Conservation (phyloP, 441 rosid genomes). For the Eugenia klotzschiana region DNA sequence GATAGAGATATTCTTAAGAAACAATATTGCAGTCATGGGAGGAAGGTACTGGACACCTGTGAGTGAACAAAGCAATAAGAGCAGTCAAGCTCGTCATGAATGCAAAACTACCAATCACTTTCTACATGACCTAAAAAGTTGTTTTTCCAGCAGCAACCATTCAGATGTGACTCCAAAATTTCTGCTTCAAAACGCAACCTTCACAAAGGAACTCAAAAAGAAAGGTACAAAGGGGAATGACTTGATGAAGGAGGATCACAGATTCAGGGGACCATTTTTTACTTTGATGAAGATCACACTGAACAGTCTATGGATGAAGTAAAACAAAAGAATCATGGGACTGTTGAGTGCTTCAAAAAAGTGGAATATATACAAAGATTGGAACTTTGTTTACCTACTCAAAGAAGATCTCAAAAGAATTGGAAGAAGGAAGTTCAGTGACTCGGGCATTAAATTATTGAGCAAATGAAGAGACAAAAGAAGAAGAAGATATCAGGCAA, state of each 20-base stretch:
- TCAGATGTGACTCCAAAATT: slow-evolving; percentile 9
- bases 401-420: neutral
- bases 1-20: neutral
- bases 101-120: slow-evolving; percentile 25
- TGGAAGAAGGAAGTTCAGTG: neutral
- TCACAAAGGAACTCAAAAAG: neutral
- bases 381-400: neutral
- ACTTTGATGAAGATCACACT: neutral
- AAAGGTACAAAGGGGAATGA: neutral
- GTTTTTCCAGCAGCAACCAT: slow-evolving; percentile 7
- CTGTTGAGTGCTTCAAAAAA: neutral
- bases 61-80: slow-evolving; percentile 28
- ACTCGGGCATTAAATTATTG: neutral
- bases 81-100: slow-evolving; percentile 14
- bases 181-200: neutral
- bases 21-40: neutral
- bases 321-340: neutral
- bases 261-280: neutral
- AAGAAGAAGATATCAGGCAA: neutral
- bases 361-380: neutral
- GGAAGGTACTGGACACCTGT: slow-evolving; percentile 20
- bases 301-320: neutral
- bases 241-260: neutral
- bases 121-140: slow-evolving; percentile 5
- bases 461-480: neutral